Evolutionary conservation across 1,284 basidiomycete genomes (phyloP).

Genomic region (Leucoagaricus sp.): DNA sequence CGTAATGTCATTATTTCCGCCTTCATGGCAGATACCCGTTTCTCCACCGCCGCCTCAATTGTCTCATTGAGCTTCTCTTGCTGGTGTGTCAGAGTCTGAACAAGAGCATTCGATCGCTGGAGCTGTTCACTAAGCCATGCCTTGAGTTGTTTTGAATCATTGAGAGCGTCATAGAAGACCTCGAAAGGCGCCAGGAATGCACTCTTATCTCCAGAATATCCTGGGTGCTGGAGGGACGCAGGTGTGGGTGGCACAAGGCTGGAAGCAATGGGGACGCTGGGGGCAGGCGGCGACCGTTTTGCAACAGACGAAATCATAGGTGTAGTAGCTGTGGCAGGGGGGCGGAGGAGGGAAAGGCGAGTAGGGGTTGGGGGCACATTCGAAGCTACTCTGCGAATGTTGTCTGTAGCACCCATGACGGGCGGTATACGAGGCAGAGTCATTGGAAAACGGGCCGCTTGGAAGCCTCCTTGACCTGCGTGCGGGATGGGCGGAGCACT

Average conservation of each 20-base stretch:
- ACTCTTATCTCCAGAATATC: conserved; percentile 62
- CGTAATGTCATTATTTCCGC: conserved; percentile 58
- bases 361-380: conserved; percentile 77
- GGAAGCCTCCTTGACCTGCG: conserved; percentile 44
- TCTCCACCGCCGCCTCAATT: conserved; percentile 59
- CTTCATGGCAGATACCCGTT: conserved; percentile 51
- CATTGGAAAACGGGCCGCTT: conserved; percentile 50
- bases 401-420: conserved; percentile 43
- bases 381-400: conserved; percentile 46
- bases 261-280: conserved; percentile 60
- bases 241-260: conserved; percentile 69
- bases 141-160: conserved; percentile 74
- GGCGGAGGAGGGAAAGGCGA: conserved; percentile 49
- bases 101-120: conserved; percentile 56
- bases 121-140: conserved; percentile 72
- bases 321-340: conserved; percentile 16
- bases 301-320: conserved; percentile 15
- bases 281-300: conserved; percentile 23
- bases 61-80: conserved; percentile 59
- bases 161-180: conserved; percentile 75
- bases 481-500: conserved; percentile 70
- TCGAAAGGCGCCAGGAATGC: conserved; percentile 79
- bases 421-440: conserved; percentile 66
- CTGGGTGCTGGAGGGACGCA: conserved; percentile 55
- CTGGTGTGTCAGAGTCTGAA: conserved; percentile 51